phyloP scores from a whole-genome alignment of 129 eudicot genomes.

The Rutidosis leptorrhynchoides region DNA sequence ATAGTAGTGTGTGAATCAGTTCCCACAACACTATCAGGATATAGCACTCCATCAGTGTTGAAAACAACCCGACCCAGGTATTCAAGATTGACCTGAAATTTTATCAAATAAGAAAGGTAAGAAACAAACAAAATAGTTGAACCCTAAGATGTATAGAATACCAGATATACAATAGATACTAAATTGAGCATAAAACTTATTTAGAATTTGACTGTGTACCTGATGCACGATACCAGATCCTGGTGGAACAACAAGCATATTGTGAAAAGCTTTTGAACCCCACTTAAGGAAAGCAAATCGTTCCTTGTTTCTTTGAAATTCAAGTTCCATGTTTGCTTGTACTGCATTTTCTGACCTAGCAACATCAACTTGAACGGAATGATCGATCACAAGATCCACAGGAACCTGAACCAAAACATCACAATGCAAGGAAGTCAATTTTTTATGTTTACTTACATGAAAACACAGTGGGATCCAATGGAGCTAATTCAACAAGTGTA shows the following conservation, averaged over 20 bases:
- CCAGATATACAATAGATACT: slow-evolving; percentile 10
- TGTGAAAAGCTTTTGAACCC: slow-evolving; percentile 92
- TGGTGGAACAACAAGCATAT: slow-evolving; percentile 99
- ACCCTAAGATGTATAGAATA: neutral
- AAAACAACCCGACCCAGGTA: slow-evolving; percentile 95
- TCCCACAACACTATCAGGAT: slow-evolving; percentile 98
- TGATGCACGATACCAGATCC: slow-evolving; percentile 99
- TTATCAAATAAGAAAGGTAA: neutral
- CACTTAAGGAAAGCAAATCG: slow-evolving; percentile 92
- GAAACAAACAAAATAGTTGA: neutral
- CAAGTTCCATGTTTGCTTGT: slow-evolving; percentile 88
- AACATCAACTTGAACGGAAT: slow-evolving; percentile 95
- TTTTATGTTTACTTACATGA: neutral
- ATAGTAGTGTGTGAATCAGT: slow-evolving; percentile 97
- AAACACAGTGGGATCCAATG: neutral
- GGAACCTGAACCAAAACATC: slow-evolving; percentile 65
- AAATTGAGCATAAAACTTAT: neutral
- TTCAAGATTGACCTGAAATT: slow-evolving; percentile 75
- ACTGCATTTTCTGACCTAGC: slow-evolving; percentile 92
- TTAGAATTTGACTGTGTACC: slow-evolving; percentile 36
- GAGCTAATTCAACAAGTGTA: neutral
- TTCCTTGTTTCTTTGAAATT: slow-evolving; percentile 84
- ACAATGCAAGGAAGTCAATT: neutral
- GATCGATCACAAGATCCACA: slow-evolving; percentile 95
- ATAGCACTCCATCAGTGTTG: slow-evolving; percentile 73